Evolutionary conservation across 1,284 basidiomycete genomes (phyloP), one percentile per base, ranked within the genome.

Genomic region (Moesziomyces globuligerus): DNA sequence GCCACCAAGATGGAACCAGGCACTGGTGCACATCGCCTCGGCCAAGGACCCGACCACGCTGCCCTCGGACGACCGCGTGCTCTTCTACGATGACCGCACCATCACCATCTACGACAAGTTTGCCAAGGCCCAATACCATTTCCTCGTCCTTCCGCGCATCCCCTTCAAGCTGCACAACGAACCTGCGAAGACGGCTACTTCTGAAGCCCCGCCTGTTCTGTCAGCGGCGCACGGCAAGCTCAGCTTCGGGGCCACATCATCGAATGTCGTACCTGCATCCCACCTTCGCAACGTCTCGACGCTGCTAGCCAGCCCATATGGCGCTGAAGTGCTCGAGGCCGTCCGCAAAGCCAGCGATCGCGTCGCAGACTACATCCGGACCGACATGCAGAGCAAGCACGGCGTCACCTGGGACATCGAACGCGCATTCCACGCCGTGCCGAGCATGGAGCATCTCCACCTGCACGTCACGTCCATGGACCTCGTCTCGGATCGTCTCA

Each of bases 91-190:
- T 11, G 82, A 85, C 2, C 85, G 84, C 48, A 88, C 89, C 1
- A 75, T 94, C 38, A 90, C 90, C 3, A 86, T 97, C 49, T 92
- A 90, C 78, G 94, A 97, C 84, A 87, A 86, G 18, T 96, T 87
- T 80, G 91, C 91, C 7, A 97, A 97, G 70, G 82, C 78, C 1
- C 66, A 68, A 13, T 74, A 66, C 43, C 74, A 75, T 48, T 76
- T 73, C 45, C 62, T 71, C 23, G 54, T 76, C 8, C 51, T 78
- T 13, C 71, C 72, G 2, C 54, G 72, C 36, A 74, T 71, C 8
- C 72, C 74, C 1, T 72, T 70, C 45, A 11, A 42, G 23, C 8
- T 34, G 44, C 3, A 21, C 4, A 28, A 36, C 39, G 9, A n/a
- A 28, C 13, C 15, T 13, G 32, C 15, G 4, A 17, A 34, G 32